Conservation (phyloP, 2,329 filamentous ascomycete species). For the Cordyceps farinosa region DNA sequence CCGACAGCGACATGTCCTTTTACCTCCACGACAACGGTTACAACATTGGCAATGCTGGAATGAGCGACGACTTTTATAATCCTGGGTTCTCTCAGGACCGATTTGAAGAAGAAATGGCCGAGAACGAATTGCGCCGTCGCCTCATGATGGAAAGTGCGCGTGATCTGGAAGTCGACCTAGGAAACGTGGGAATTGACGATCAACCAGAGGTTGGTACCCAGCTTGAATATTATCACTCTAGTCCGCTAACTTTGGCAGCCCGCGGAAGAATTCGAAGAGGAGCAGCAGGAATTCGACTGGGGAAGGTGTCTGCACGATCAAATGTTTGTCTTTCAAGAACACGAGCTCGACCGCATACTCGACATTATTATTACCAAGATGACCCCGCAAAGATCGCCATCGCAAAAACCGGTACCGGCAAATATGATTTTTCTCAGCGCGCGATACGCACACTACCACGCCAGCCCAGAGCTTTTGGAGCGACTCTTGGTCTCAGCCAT, state of each 20-base stretch:
- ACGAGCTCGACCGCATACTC: slow-evolving; percentile 84
- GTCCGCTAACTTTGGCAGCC: slow-evolving; percentile 43
- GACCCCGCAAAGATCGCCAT: slow-evolving; percentile 90
- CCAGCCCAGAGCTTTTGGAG: slow-evolving; percentile 77
- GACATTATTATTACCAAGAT: slow-evolving; percentile 97
- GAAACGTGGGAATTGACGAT: slow-evolving; percentile 93
- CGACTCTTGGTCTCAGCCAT: slow-evolving; percentile 81
- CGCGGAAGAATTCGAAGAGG: slow-evolving; percentile 78
- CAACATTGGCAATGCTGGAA: slow-evolving; percentile 74
- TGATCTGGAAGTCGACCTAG: slow-evolving; percentile 92
- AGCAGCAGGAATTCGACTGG: slow-evolving; percentile 95
- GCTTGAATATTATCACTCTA: neutral
- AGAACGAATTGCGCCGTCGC: slow-evolving; percentile 88
- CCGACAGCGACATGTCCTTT: slow-evolving; percentile 93
- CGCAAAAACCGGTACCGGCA: slow-evolving; percentile 96
- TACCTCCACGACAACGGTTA: slow-evolving; percentile 96
- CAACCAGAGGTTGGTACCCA: slow-evolving; percentile 70
- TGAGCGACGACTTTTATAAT: slow-evolving; percentile 88
- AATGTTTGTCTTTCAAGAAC: slow-evolving; percentile 99
- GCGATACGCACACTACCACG: slow-evolving; percentile 94
- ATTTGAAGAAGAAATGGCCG: slow-evolving; percentile 96
- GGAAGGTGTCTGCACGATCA: slow-evolving; percentile 91
- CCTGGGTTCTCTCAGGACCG: slow-evolving; percentile 87
- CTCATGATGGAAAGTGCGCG: slow-evolving; percentile 99
- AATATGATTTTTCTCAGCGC: slow-evolving; percentile 96